Evolutionary conservation across 306 rosid species (phyloP).

Genomic region (Malus fusca): DNA sequence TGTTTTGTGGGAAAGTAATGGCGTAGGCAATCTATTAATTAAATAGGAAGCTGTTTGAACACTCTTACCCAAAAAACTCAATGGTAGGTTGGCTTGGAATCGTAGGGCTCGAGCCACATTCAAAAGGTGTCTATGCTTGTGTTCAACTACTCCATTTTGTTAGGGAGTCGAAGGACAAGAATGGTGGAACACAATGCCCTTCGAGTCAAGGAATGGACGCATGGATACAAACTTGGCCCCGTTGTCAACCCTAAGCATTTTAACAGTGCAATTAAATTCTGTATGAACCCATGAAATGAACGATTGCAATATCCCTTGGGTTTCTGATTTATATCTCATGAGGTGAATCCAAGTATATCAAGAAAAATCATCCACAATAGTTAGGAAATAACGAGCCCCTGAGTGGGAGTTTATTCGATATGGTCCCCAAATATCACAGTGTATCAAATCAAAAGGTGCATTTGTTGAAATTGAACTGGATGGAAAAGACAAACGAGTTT

Average conservation of each 20-base stretch:
- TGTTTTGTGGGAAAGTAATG: too few relatives aligned
- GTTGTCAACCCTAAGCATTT: not conserved
- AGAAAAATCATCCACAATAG: not conserved
- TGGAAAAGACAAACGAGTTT: not conserved
- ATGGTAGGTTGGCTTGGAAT: too few relatives aligned
- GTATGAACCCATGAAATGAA: not conserved
- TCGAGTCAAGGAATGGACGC: not conserved
- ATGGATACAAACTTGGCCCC: not conserved
- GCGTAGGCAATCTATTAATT: too few relatives aligned
- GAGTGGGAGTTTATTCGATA: not conserved
- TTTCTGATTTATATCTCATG: too few relatives aligned
- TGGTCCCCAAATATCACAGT: not conserved
- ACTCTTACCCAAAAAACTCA: too few relatives aligned
- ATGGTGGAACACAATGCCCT: not conserved
- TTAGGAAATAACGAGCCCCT: not conserved
- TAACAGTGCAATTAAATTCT: too few relatives aligned
- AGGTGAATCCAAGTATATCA: not conserved
- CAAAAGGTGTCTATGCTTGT: too few relatives aligned
- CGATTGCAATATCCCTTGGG: not conserved
- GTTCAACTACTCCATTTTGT: too few relatives aligned
- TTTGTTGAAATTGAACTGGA: not conserved
- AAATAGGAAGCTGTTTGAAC: too few relatives aligned
- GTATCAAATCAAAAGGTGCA: not conserved
- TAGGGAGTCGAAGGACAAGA: not conserved
- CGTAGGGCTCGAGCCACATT: too few relatives aligned